Percentiles rank a stretch among this genome's conserved stretches.
Conservation (phyloP, 106 monocot genomes). For the Apostasia shenzhenica region DNA sequence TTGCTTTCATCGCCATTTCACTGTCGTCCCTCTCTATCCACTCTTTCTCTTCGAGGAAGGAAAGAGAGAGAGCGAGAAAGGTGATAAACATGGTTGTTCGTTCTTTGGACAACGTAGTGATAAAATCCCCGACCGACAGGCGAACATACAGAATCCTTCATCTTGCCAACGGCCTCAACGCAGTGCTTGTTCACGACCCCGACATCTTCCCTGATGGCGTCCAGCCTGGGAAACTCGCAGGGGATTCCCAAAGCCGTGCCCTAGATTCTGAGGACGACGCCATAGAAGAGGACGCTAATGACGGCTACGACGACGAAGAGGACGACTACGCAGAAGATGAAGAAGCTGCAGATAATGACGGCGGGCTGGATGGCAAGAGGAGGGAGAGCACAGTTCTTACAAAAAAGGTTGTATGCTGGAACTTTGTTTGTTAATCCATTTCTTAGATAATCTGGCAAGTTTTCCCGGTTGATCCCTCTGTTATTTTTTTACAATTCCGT, state of each 20-base stretch:
- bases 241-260: not conserved
- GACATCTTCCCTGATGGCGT: slow-evolving; percentile 77
- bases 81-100: not conserved
- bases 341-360: slow-evolving; percentile 15
- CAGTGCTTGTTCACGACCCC: slow-evolving; percentile 86
- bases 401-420: slow-evolving; percentile 54
- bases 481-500: no score
- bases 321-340: slow-evolving; percentile 37
- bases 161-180: slow-evolving; percentile 75
- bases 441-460: no score
- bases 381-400: slow-evolving; percentile 33
- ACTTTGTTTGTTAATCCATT: no score
- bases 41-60: no score
- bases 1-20: no score
- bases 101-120: slow-evolving; percentile 39
- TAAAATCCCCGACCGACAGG: slow-evolving; percentile 73
- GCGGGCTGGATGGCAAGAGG: slow-evolving; percentile 5
- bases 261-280: slow-evolving; percentile 17
- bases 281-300: slow-evolving; percentile 5
- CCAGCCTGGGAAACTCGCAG: not conserved
- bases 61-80: no score
- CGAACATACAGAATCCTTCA: slow-evolving; percentile 60
- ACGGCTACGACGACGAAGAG: slow-evolving; percentile 19
- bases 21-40: no score
- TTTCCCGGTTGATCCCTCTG: no score